Conservation (phyloP, 805 yeast genomes). For the Lipomyces japonicus region DNA sequence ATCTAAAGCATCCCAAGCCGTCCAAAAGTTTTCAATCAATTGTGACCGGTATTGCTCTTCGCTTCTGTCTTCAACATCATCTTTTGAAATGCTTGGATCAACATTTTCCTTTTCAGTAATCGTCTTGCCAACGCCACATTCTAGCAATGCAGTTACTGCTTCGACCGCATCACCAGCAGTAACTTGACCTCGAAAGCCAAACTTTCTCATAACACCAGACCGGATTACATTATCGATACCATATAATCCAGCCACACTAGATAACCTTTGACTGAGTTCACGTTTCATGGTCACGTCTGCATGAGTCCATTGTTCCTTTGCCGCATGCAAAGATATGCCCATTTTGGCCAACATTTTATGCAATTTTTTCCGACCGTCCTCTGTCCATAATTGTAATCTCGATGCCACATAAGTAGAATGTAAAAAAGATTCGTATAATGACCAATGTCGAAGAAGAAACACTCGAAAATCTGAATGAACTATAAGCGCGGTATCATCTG, state of each 20-base stretch:
- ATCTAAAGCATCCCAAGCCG: conserved; percentile 61
- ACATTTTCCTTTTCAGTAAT: conserved; percentile 33
- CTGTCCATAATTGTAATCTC: conserved; percentile 82
- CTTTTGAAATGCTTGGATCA: conserved; percentile 10
- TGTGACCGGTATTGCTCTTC: conserved; percentile 33
- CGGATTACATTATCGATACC: conserved; percentile 79
- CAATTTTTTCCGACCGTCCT: conserved; percentile 78
- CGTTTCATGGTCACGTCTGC: conserved; percentile 77
- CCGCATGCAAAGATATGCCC: conserved; percentile 88
- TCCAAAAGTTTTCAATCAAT: conserved; percentile 76
- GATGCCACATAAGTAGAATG: conserved; percentile 91
- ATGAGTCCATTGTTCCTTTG: conserved; percentile 89
- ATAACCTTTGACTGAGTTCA: conserved; percentile 64
- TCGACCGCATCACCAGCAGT: conserved; percentile 94
- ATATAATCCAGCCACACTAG: conserved; percentile 64
- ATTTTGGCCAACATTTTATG: conserved; percentile 92
- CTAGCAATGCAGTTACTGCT: conserved; percentile 77
- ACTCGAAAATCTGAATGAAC: conserved; percentile 82
- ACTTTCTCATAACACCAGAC: conserved; percentile 81
- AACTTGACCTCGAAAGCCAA: conserved; percentile 81
- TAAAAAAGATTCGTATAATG: conserved; percentile 81
- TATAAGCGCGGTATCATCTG: conserved; percentile 44
- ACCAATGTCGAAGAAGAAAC: conserved; percentile 87
- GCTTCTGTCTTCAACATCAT: conserved; percentile 2
- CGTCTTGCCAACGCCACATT: conserved; percentile 37